A percentile compares a stretch with the other conserved stretches of the same genome.
Evolutionary conservation across 2,329 filamentous ascomycete species (phyloP).

Genomic region (Colletotrichum kahawae): DNA sequence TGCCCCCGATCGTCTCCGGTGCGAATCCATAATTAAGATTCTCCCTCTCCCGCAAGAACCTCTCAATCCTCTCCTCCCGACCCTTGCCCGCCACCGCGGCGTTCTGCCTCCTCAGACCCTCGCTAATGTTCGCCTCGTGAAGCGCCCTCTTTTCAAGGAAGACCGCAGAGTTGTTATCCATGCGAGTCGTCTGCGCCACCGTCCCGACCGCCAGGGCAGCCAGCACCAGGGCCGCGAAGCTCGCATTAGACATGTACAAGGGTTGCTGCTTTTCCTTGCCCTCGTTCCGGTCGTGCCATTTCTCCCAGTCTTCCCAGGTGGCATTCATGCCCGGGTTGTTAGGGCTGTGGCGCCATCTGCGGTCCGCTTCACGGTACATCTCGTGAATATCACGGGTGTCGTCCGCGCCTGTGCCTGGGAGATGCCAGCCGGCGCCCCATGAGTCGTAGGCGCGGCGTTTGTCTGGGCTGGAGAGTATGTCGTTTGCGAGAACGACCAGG

Average conservation of each 20-base stretch:
- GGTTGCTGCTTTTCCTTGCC: slow-evolving; percentile 55
- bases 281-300: slow-evolving; percentile 67
- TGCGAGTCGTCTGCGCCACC: slow-evolving; percentile 74
- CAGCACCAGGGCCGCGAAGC: slow-evolving; percentile 77
- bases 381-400: slow-evolving; percentile 41
- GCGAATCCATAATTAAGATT: slow-evolving; percentile 37
- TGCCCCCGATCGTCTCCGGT: slow-evolving; percentile 23
- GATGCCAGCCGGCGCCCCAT: slow-evolving; percentile 79
- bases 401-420: slow-evolving; percentile 55
- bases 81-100: slow-evolving; percentile 56
- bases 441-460: slow-evolving; percentile 84
- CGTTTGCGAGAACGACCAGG: slow-evolving; percentile 84
- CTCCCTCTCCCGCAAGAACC: slow-evolving; percentile 78
- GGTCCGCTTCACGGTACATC: slow-evolving; percentile 44
- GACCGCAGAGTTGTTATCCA: slow-evolving; percentile 64
- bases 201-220: slow-evolving; percentile 68
- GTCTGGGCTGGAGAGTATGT: slow-evolving; percentile 80
- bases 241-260: slow-evolving; percentile 76
- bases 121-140: slow-evolving; percentile 69
- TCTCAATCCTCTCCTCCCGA: slow-evolving; percentile 73
- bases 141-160: slow-evolving; percentile 71
- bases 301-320: slow-evolving; percentile 98
- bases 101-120: slow-evolving; percentile 59
- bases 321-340: slow-evolving; percentile 71
- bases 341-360: slow-evolving; percentile 52